A percentile compares a stretch with the other conserved stretches of the same genome.
Conservation (phyloP, 345 rosid genomes). For the Hevea brasiliensis region DNA sequence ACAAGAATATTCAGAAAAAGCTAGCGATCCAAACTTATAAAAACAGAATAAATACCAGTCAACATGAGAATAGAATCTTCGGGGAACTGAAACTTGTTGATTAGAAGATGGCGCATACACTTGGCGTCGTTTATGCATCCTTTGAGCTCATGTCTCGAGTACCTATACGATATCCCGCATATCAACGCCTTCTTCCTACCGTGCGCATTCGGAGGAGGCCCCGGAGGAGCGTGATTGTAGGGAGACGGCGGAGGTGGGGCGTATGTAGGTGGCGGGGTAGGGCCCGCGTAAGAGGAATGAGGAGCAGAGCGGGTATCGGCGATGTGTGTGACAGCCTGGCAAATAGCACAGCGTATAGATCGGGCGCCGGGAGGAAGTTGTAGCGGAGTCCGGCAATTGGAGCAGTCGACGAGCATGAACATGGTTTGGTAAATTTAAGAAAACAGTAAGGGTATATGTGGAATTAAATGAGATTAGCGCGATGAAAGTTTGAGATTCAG, state of each 20-base stretch:
- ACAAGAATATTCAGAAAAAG: too few species aligned
- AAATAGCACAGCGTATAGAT: conserved; percentile 78
- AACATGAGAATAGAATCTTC: conserved; percentile 79
- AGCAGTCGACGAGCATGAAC: conserved; percentile 69
- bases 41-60: conserved; percentile 44
- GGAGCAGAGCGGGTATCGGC: conserved; percentile 67
- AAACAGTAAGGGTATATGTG: too few species aligned
- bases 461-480: too few species aligned
- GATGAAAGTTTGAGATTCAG: too few species aligned
- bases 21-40: too few species aligned
- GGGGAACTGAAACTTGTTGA: conserved; percentile 70
- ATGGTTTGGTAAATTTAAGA: background rate
- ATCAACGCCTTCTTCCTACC: conserved; percentile 85
- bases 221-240: conserved; percentile 51
- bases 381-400: conserved; percentile 70
- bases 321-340: conserved; percentile 68
- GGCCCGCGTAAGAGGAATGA: conserved; percentile 16
- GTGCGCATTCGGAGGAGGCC: conserved; percentile 55
- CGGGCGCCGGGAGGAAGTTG: conserved; percentile 76
- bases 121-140: conserved; percentile 93
- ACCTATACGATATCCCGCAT: conserved; percentile 73
- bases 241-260: conserved; percentile 42
- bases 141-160: conserved; percentile 78
- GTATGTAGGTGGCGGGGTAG: conserved; percentile 6
- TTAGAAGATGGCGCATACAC: conserved; percentile 81